Percentiles rank a stretch among this genome's conserved stretches.
Evolutionary conservation across 257 asterid species (phyloP).

Genomic region (Solanum pinnatisectum): DNA sequence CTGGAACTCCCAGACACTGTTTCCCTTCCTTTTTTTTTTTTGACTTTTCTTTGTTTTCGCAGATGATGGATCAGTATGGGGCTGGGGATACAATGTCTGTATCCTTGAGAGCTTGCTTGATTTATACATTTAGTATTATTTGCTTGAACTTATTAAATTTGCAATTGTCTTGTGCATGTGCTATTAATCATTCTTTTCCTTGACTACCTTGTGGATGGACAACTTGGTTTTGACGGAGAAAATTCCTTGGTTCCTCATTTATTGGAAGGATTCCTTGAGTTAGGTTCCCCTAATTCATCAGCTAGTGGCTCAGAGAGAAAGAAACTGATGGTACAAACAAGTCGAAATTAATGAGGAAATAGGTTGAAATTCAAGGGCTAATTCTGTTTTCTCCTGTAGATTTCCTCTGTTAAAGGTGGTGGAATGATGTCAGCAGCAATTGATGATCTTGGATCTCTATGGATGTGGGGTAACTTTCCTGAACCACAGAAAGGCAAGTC

Average conservation of each 20-base stretch:
- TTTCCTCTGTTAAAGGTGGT: slow-evolving; percentile 67
- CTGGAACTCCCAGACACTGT: not conserved
- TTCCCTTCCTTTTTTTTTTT: not conserved
- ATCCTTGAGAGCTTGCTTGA: slow-evolving; percentile 37
- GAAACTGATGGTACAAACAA: slow-evolving; percentile 49
- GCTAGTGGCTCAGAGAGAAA: slow-evolving; percentile 14
- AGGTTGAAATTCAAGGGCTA: not conserved
- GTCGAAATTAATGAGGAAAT: not conserved
- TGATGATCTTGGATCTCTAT: slow-evolving; percentile 56
- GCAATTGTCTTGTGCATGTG: not conserved
- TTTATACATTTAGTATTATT: not conserved
- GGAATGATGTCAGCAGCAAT: slow-evolving; percentile 94
- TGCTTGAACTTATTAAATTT: not conserved
- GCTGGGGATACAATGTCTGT: slow-evolving; percentile 87
- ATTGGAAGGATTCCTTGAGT: slow-evolving; percentile 54
- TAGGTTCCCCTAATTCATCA: slow-evolving; percentile 41
- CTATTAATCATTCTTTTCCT: slow-evolving; percentile 18
- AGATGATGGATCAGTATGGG: slow-evolving; percentile 96
- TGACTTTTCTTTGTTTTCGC: slow-evolving; percentile 21
- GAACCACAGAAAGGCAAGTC: slow-evolving; percentile 30
- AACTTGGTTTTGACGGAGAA: slow-evolving; percentile 58
- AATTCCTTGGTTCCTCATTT: slow-evolving; percentile 44
- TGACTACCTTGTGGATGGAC: slow-evolving; percentile 69
- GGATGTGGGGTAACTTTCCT: slow-evolving; percentile 95
- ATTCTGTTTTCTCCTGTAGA: slow-evolving; percentile 31